phyloP scores from a whole-genome alignment of 129 eudicot species.

The Flaveria trinervia region DNA sequence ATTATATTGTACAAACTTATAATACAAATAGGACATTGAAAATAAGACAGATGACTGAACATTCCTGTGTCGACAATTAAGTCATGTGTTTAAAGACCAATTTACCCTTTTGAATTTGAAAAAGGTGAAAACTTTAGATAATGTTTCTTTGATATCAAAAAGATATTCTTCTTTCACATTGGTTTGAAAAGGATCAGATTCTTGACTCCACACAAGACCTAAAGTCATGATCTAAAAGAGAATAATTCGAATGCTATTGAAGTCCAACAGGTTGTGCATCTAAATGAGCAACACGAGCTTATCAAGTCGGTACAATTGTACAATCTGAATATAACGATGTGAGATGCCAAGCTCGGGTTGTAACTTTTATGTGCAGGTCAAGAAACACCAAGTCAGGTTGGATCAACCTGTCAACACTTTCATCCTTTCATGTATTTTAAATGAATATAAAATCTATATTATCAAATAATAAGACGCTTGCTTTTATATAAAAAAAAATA shows the following conservation, averaged over 20 bases:
- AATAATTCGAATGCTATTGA: conserved; percentile 3
- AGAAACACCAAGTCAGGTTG: neutral
- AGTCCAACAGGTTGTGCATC: neutral
- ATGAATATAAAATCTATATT: neutral
- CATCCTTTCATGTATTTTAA: neutral
- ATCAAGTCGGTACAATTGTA: neutral
- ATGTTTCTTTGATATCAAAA: conserved; percentile 8
- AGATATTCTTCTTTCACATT: conserved; percentile 17
- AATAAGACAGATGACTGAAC: neutral
- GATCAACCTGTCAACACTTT: neutral
- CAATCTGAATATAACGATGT: neutral
- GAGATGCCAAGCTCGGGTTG: neutral
- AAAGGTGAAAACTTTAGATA: neutral
- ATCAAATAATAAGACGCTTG: neutral
- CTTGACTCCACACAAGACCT: conserved; percentile 20
- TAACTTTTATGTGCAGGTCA: neutral
- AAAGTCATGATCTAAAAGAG: neutral
- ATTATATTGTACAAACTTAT: neutral
- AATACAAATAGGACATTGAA: neutral
- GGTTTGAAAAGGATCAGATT: conserved; percentile 27
- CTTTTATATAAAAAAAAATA: neutral
- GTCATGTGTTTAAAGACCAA: neutral
- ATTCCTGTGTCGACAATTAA: neutral
- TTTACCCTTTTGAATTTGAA: neutral
- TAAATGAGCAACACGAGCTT: neutral